These are phyloP conservation scores for Gracilaria vermiculophylla DNA, from an alignment of 23 red algal genomes.

Conservation along the genomic window DNA sequence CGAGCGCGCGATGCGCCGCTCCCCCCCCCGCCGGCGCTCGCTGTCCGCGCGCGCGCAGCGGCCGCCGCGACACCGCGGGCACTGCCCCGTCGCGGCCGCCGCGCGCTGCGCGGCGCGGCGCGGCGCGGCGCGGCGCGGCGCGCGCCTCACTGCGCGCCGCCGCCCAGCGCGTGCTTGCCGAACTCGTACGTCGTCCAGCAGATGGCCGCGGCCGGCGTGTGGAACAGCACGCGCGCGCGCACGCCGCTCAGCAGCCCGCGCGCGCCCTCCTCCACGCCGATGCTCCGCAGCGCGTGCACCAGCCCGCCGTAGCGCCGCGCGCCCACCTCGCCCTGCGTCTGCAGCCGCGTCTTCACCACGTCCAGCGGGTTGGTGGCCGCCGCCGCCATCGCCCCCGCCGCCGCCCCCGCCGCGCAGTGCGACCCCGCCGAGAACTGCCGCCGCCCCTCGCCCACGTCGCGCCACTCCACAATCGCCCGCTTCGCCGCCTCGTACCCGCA, in stretches of 20 bases:
- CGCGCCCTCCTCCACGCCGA: constrained; percentile 73
- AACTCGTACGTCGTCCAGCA: constrained; percentile 91
- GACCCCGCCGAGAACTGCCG: constrained; percentile 15
- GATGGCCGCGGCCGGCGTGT: constrained; percentile 90
- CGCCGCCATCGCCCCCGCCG: constrained; percentile 78
- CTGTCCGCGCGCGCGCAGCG: not conserved
- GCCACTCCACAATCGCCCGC: constrained; percentile 26
- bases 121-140: not conserved
- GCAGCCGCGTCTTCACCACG: constrained; percentile 91
- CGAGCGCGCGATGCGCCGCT: too few species aligned
- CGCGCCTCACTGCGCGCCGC: not conserved
- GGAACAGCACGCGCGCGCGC: constrained; percentile 86
- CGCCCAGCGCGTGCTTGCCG: constrained; percentile 63
- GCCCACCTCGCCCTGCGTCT: constrained; percentile 97
- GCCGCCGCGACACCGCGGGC: not conserved
- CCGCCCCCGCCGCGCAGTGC: constrained; percentile 71
- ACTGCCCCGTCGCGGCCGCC: not conserved
- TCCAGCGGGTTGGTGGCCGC: constrained; percentile 89
- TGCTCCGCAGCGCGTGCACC: constrained; percentile 53
- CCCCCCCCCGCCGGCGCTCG: too few species aligned
- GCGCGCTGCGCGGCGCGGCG: not conserved
- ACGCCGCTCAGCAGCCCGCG: constrained; percentile 76
- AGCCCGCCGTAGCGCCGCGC: constrained; percentile 86
- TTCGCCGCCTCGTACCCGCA: constrained; percentile 75
- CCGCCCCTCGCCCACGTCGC: constrained; percentile 3